phyloP scores from a whole-genome alignment of 495 filamentous ascomycete genomes.

The Ramalina peruviana region DNA sequence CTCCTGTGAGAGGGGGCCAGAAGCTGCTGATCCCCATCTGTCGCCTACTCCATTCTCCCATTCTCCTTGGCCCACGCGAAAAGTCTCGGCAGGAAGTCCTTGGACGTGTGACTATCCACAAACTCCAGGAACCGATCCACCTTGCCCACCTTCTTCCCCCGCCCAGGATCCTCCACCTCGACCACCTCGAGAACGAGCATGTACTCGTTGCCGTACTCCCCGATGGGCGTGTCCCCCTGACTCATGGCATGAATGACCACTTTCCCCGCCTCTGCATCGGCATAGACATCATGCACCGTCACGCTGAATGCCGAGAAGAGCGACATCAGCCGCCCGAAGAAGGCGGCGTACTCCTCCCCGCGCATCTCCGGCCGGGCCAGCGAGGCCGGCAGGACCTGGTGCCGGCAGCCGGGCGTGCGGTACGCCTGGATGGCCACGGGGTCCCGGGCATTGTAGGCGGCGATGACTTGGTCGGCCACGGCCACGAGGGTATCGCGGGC shows the following conservation, averaged over 20 bases:
- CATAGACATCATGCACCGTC: slow-evolving; percentile 8
- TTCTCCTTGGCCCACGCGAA: not conserved
- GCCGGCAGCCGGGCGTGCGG: not conserved
- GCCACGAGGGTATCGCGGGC: no score
- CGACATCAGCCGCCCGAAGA: slow-evolving; percentile 1
- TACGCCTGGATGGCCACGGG: no score
- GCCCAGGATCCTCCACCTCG: slow-evolving; percentile 3
- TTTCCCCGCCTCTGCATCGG: slow-evolving; percentile 13
- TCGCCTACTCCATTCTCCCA: not conserved
- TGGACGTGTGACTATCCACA: slow-evolving; percentile 17
- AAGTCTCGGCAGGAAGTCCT: slow-evolving; percentile 6
- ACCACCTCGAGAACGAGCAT: slow-evolving; percentile 17
- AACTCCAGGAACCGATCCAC: slow-evolving; percentile 16
- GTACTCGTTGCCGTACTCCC: slow-evolving; percentile 14
- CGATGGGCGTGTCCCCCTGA: slow-evolving; percentile 8
- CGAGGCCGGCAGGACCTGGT: not conserved
- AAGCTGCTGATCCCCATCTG: no score
- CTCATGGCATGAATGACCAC: slow-evolving; percentile 10
- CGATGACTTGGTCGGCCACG: no score
- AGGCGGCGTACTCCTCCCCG: slow-evolving; percentile 4
- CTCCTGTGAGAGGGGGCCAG: no score
- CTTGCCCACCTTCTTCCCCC: slow-evolving; percentile 18
- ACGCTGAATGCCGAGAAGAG: slow-evolving; percentile 9
- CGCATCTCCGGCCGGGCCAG: not conserved
- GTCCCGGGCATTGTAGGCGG: no score